Evolutionary conservation across 352 stramenopile genomes (phyloP), one percentile per base, ranked within the genome.

Genomic region (Phytophthora boehmeriae): DNA sequence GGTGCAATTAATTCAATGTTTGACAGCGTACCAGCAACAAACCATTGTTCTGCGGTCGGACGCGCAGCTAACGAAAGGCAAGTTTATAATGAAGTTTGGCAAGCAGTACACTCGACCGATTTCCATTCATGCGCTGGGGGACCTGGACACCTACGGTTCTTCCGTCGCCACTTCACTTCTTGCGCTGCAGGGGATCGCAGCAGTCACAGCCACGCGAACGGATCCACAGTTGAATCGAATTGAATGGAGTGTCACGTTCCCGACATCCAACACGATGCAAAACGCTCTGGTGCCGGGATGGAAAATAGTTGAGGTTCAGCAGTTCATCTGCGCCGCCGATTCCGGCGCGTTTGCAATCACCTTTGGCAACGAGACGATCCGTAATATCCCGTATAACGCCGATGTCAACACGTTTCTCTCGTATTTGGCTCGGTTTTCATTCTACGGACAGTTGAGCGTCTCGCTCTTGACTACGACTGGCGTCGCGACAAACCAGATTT

Each of bases 291-390:
- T 76, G 0, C 73, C 81, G 1, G 55, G 54, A 0, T 93, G 83
- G 83, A 80, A 78, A 52, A 69, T 76, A 5, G 45, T 88, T 34
- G 84, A 93, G 63, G 78, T 90, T 20, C 84, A 93, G 54, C 79
- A 87, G 36, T 93, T 93, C 50, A 89, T 90, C 34, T 93, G 84
- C 49, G 83, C 83, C 6, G 84, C 84, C 0, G 78, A 90, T 55
- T 64, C 69, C 0, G 84, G 82, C 0, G 54, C 72, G 16, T 89
- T 92, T n/a, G 66, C 76, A 5, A 53, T 92, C 46, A 87, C 71
- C 5, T 83, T 91, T 39, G 73, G 53, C 27, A 80, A 80, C 43
- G 36, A 84, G 25, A 89, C 80, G 1, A 61, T 93, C 23, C 56
- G 67, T 4, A 73, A 69, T 28, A 88, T 91, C 39, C 82, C 84